These are phyloP conservation scores for Stachybotrys echinatus DNA, from an alignment of 2,329 filamentous ascomycete species.

Conservation along the genomic window DNA sequence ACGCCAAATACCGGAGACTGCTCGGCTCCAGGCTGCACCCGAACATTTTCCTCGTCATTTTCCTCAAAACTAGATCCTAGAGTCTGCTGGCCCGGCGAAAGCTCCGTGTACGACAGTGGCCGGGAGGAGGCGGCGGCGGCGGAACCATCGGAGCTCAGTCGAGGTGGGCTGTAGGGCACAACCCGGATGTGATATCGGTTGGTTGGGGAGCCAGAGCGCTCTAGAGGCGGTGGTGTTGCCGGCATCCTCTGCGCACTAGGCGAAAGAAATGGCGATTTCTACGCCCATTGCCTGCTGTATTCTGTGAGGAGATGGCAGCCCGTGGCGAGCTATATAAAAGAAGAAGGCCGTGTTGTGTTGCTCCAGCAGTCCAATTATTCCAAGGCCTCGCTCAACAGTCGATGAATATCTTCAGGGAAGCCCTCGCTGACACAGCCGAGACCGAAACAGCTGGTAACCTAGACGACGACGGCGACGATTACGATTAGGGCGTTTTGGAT, in stretches of 20 bases:
- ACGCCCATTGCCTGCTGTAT: conserved; percentile 11
- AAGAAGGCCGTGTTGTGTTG: not conserved
- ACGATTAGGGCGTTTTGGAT: not conserved
- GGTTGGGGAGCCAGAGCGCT: conserved; percentile 20
- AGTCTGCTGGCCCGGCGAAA: conserved; percentile 4
- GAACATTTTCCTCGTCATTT: conserved; percentile 12
- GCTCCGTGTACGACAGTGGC: conserved; percentile 12
- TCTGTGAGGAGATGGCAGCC: conserved; percentile 5
- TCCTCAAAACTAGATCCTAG: conserved; percentile 9
- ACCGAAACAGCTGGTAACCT: not conserved
- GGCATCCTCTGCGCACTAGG: conserved; percentile 26
- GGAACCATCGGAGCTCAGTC: conserved; percentile 25
- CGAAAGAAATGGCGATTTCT: conserved; percentile 11
- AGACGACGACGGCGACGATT: not conserved
- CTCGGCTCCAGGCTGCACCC: not conserved
- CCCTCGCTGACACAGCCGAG: not conserved
- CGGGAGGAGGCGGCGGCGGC: conserved; percentile 12
- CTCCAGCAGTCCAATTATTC: not conserved
- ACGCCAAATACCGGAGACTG: conserved; percentile 1
- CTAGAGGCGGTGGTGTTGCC: conserved; percentile 21
- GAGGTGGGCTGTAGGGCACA: conserved; percentile 32
- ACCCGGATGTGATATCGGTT: conserved; percentile 28
- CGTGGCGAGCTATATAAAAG: not conserved
- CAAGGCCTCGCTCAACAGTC: not conserved
- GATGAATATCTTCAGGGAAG: not conserved